These are phyloP conservation scores for Lindgomyces ingoldianus DNA, from an alignment of 495 filamentous ascomycete species.

Conservation along the genomic window DNA sequence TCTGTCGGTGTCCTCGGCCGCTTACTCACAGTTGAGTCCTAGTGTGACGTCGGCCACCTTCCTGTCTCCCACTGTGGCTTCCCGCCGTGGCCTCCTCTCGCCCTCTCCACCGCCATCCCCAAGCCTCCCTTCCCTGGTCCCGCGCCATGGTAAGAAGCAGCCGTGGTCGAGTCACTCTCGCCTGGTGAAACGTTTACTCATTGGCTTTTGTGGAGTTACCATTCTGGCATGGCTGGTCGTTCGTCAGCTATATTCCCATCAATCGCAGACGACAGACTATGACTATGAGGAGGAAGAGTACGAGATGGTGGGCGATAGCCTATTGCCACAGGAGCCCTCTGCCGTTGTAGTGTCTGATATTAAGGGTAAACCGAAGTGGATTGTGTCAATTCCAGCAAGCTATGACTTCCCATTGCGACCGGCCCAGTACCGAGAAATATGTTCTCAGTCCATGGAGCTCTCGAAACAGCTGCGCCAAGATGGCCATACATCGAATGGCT, in stretches of 20 bases:
- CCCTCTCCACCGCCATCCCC: conserved; percentile 63
- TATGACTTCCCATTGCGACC: conserved; percentile 60
- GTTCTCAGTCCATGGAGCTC: conserved; percentile 57
- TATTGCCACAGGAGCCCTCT: conserved; percentile 57
- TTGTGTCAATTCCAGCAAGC: conserved; percentile 63
- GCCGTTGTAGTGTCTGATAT: conserved; percentile 61
- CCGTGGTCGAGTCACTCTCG: conserved; percentile 52
- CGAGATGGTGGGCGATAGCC: conserved; percentile 55
- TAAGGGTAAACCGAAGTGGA: conserved; percentile 63
- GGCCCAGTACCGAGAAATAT: conserved; percentile 62
- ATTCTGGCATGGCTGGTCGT: conserved; percentile 32
- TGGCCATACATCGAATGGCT: conserved; percentile 7
- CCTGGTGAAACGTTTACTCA: conserved; percentile 38
- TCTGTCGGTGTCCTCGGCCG: conserved; percentile 41
- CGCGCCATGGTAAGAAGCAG: conserved; percentile 57
- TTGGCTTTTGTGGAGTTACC: conserved; percentile 24
- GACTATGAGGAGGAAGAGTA: conserved; percentile 38
- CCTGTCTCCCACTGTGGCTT: conserved; percentile 58
- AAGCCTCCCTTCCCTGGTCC: conserved; percentile 63
- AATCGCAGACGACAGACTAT: neutral
- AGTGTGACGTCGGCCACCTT: conserved; percentile 39
- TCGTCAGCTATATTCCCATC: conserved; percentile 26
- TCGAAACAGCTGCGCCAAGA: conserved; percentile 51
- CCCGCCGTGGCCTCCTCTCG: conserved; percentile 57
- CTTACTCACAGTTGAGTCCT: conserved; percentile 37